These are phyloP conservation scores for Knufia petricola DNA, from an alignment of 2,329 filamentous ascomycete genomes.

Conservation along the genomic window DNA sequence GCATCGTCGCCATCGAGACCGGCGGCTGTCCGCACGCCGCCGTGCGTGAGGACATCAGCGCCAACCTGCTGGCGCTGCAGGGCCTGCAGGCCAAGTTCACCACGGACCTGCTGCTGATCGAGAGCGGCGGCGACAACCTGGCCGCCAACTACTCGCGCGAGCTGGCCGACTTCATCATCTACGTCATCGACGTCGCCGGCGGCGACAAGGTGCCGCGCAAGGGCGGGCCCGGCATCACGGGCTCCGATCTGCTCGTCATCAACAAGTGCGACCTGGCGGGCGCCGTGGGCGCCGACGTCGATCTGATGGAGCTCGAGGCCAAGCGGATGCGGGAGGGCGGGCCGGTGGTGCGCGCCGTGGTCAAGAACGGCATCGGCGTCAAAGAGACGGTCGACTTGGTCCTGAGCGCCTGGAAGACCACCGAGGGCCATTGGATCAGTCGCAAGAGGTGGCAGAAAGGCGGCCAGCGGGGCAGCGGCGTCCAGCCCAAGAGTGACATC, in stretches of 20 bases:
- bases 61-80: constrained; percentile 86
- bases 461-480: constrained; percentile 26
- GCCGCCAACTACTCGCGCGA: constrained; percentile 94
- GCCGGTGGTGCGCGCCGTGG: constrained; percentile 89
- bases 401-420: constrained; percentile 82
- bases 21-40: constrained; percentile 95
- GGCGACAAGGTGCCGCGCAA: constrained; percentile 96
- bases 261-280: constrained; percentile 96
- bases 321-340: constrained; percentile 92
- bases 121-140: constrained; percentile 91
- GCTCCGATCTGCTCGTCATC: constrained; percentile 84
- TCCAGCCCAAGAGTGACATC: constrained; percentile 13
- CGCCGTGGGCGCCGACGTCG: constrained; percentile 78
- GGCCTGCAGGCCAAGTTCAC: constrained; percentile 72
- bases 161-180: constrained; percentile 94
- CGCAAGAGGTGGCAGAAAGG: constrained; percentile 35
- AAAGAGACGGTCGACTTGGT: constrained; percentile 82
- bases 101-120: constrained; percentile 82
- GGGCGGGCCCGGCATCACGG: constrained; percentile 92
- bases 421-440: constrained; percentile 54
- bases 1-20: constrained; percentile 94
- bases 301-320: constrained; percentile 89
- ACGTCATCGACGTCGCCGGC: constrained; percentile 93
- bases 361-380: constrained; percentile 83
- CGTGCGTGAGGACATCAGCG: constrained; percentile 90